A percentile compares a stretch with the other conserved stretches of the same genome.
These are phyloP conservation scores for Ustilago nuda DNA, from an alignment of 1,284 basidiomycete genomes.

Conservation along the genomic window DNA sequence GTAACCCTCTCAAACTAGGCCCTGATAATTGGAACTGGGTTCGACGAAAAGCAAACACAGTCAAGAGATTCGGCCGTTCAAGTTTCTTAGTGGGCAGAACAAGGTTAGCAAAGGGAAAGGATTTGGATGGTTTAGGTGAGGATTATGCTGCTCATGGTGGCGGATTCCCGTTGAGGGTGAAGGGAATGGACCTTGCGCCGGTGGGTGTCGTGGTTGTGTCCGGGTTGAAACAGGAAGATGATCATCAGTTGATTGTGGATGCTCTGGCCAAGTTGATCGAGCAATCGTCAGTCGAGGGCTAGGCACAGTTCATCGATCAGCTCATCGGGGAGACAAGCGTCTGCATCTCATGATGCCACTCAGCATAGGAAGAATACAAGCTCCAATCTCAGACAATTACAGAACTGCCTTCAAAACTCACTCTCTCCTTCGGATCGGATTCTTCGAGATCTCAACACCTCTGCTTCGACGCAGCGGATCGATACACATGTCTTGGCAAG, in stretches of 20 bases:
- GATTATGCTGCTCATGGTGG: slow-evolving; percentile 59
- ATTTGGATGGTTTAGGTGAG: slow-evolving; percentile 44
- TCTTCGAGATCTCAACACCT: no score
- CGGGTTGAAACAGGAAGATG: slow-evolving; percentile 49
- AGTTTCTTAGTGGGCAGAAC: slow-evolving; percentile 48
- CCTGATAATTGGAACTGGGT: slow-evolving; percentile 59
- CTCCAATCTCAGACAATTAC: neutral
- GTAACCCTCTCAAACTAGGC: slow-evolving; percentile 30
- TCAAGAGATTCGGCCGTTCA: slow-evolving; percentile 35
- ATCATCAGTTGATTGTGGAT: slow-evolving; percentile 44
- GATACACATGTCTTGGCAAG: neutral
- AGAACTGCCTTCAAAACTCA: no score
- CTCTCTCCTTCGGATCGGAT: no score
- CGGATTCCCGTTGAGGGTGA: slow-evolving; percentile 44
- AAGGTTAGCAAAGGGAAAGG: slow-evolving; percentile 34
- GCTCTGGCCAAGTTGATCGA: slow-evolving; percentile 17
- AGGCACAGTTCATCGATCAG: neutral
- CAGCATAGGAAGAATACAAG: neutral
- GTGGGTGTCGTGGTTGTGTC: slow-evolving; percentile 49
- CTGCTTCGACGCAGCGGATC: neutral
- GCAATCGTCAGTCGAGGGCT: neutral
- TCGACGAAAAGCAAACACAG: slow-evolving; percentile 48
- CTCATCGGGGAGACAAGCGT: neutral
- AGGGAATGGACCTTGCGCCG: slow-evolving; percentile 18
- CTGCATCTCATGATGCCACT: neutral